Base-by-base conservation (phyloP, 768 basidiomycete genomes). In the Serendipita vermifera region DNA sequence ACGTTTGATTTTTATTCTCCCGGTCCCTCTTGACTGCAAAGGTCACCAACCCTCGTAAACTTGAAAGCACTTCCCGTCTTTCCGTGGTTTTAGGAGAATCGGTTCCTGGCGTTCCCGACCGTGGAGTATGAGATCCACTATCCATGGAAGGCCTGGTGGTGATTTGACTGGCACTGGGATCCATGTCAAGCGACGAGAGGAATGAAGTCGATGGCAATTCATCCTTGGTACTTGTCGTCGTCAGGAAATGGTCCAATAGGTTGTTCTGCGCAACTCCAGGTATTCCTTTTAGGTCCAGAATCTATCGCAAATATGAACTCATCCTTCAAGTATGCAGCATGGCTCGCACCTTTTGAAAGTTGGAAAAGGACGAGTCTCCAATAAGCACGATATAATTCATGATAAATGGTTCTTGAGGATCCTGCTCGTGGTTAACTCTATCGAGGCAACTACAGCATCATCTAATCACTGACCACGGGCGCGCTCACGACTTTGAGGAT, bases 301-400 rank as follows among this genome's bases (percentile, higher is more conserved):
- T 88, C 92, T 96, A 59, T 2, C 32, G 46, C 13, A 35, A 41
- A 41, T 22, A 5, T 14, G 5, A n/a, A 51, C 29, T n/a, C 22
- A 29, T 17, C 3, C 5, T 11, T 17, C 17, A 53, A 13, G 33
- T 22, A 13, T 55, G 31, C n/a, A 55, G n/a, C n/a, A n/a, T n/a
- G n/a, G n/a, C n/a, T n/a, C 69, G 35, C 32, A 85, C 91, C 81
- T 99, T 99, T 73, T 98, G 96, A 73, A 99, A 99, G 69, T 98
- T 98, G 29, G 85, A 85, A 69, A 93, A 93, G 2, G 92, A 93
- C 3, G 86, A 83, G 69, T 97, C 94, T 22, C 89, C 89, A 59
- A 99, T 87, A 57, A 97, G 76, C 24, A 97, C 76, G 5, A 89
- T 92, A 65, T 98, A 99, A 64, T 97, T 97, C 56, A 92, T 75